Percentiles rank a stretch among this genome's conserved stretches.
Evolutionary conservation across 108 stramenopile species (phyloP).

Genomic region (Seminavis robusta): DNA sequence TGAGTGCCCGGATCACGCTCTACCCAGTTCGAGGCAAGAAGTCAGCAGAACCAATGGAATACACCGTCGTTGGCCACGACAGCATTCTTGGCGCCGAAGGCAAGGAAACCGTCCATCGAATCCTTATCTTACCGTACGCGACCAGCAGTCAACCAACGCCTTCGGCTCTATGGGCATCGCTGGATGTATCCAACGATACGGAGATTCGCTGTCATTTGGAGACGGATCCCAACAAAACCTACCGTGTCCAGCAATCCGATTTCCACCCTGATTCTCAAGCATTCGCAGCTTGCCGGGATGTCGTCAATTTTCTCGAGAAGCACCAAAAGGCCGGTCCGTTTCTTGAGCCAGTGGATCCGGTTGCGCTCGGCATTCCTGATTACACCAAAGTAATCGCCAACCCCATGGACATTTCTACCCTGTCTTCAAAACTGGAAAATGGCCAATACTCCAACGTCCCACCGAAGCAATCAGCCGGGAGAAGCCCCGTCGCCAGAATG

Average conservation of each 20-base stretch:
- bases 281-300: conserved; percentile 50
- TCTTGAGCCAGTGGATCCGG: conserved; percentile 86
- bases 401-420: conserved; percentile 96
- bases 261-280: conserved; percentile 60
- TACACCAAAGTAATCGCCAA: conserved; percentile 84
- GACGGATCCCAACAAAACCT: not conserved
- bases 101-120: conserved; percentile 21
- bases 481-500: conserved; percentile 54
- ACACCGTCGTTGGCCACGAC: conserved; percentile 39
- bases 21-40: conserved; percentile 26
- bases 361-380: conserved; percentile 84
- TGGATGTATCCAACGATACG: conserved; percentile 34
- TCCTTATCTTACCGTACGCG: conserved; percentile 34
- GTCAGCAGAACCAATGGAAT: conserved; percentile 16
- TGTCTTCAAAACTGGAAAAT: conserved; percentile 63
- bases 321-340: conserved; percentile 66
- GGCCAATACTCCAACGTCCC: conserved; percentile 75
- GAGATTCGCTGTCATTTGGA: not conserved
- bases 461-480: conserved; percentile 33
- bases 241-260: conserved; percentile 50
- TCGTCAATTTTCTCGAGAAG: conserved; percentile 46
- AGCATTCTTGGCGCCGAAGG: conserved; percentile 12
- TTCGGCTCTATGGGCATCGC: conserved; percentile 61
- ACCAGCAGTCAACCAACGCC: not conserved
- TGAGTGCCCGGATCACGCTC: conserved; percentile 25